A percentile compares a stretch with the other conserved stretches of the same genome.
phyloP scores from a whole-genome alignment of 495 filamentous ascomycete genomes.

The Parathielavia hyrcaniae region DNA sequence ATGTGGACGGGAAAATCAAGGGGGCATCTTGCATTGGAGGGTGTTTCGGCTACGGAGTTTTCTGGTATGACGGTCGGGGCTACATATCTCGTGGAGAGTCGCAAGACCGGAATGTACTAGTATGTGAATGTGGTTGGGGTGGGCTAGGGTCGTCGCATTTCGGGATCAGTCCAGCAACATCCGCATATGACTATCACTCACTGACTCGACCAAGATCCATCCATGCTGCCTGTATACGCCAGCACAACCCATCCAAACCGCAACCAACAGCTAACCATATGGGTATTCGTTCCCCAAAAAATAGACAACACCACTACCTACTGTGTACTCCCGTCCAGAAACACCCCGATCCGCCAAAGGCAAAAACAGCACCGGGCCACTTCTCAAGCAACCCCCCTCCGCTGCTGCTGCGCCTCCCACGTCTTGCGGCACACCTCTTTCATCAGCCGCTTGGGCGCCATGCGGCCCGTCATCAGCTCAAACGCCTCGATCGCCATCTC shows the following conservation, averaged over 20 bases:
- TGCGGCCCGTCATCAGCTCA: constrained; percentile 75
- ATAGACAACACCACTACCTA: neutral
- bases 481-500: constrained; percentile 82
- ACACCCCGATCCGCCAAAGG: neutral
- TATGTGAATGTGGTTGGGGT: too few relatives aligned
- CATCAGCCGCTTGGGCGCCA: constrained; percentile 71
- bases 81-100: too few relatives aligned
- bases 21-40: neutral
- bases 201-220: neutral
- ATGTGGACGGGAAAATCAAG: neutral
- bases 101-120: too few relatives aligned
- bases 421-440: constrained; percentile 44
- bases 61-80: too few relatives aligned
- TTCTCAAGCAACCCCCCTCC: neutral
- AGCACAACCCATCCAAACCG: neutral
- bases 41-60: neutral
- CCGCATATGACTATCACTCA: too few relatives aligned
- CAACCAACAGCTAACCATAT: neutral
- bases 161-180: too few relatives aligned
- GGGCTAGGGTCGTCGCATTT: too few relatives aligned
- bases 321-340: neutral
- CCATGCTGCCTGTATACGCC: neutral
- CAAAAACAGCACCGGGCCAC: neutral
- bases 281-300: constrained; percentile 1
- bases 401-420: constrained; percentile 36